Base-by-base conservation (phyloP, 2,329 filamentous ascomycete species). In the Saccharata proteae region DNA sequence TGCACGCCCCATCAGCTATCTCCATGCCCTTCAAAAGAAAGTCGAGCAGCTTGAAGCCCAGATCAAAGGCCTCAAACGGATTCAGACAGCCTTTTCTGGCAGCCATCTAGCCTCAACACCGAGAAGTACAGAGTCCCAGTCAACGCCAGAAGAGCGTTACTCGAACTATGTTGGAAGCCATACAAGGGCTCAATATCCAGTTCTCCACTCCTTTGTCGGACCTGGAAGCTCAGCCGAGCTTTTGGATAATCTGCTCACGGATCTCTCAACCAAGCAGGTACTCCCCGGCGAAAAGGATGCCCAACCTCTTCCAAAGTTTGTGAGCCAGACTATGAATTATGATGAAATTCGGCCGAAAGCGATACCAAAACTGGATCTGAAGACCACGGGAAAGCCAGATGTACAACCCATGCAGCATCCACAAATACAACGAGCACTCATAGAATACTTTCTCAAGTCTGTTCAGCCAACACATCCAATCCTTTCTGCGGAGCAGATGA, bases 201-300 rank as follows among this genome's bases (percentile, higher is more conserved):
- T 22, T 11, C 14, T 17, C 10, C 10, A 11, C 1, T 29, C 31
- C n/a, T 34, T 23, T 11, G 18, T 34, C 9, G 32, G 32, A 13
- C 32, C 27, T 3, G 32, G 32, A 11, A 34, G 26, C 22, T 34
- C 32, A 3, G 32, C 32, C 5, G 32, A 29, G 12, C 27, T 34
- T 7, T 18, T 34, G 5, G 17, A 26, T 14, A 30, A 34, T n/a
- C 12, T 34, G 8, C 27, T 34, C 12, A 30, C 12, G 2, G 17
- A 26, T 7, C 32, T 34, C 6, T 21, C 30, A 3, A 26, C 23
- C 12, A 14, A 23, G 4, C 10, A 29, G 14, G 9, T 26, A 9
- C 10, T 27, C 6, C 16, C 5, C 11, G 11, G 22, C 10, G 21
- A 29, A 18, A 15, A 10, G 9, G 24, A 7, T 16, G 10, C 15